Conservation (phyloP, 2,329 filamentous ascomycete species). For the Colletotrichum coccodes region DNA sequence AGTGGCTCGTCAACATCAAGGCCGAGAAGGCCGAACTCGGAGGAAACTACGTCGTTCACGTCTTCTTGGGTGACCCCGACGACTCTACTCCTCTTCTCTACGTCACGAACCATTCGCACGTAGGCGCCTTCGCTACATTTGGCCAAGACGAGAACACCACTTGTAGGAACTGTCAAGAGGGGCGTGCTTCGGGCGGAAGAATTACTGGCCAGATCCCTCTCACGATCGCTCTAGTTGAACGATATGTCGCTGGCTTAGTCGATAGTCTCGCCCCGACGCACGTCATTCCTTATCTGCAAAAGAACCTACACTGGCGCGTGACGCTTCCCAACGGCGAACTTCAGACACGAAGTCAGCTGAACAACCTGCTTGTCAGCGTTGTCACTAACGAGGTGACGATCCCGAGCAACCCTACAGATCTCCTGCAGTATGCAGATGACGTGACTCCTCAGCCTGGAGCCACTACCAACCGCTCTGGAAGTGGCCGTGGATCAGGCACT, state of each 20-base stretch:
- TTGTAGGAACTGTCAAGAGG: slow-evolving; percentile 38
- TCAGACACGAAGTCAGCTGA: neutral
- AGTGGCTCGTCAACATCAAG: slow-evolving; percentile 67
- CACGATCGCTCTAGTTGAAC: slow-evolving; percentile 41
- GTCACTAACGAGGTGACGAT: slow-evolving; percentile 23
- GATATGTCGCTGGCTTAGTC: slow-evolving; percentile 37
- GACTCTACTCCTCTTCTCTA: slow-evolving; percentile 55
- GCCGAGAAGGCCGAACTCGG: slow-evolving; percentile 59
- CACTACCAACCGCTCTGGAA: slow-evolving; percentile 18
- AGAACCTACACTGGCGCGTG: slow-evolving; percentile 39
- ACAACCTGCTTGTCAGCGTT: slow-evolving; percentile 18
- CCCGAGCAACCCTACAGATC: slow-evolving; percentile 1
- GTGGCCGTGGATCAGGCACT: slow-evolving; percentile 15
- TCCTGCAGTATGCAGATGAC: slow-evolving; percentile 11
- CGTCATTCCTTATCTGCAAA: slow-evolving; percentile 40
- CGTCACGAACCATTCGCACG: slow-evolving; percentile 53
- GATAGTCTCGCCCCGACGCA: slow-evolving; percentile 35
- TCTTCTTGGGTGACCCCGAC: slow-evolving; percentile 59
- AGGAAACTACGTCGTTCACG: slow-evolving; percentile 63
- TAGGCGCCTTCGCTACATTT: slow-evolving; percentile 56
- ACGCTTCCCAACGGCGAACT: slow-evolving; percentile 36
- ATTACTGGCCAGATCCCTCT: slow-evolving; percentile 42
- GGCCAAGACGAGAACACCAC: slow-evolving; percentile 40
- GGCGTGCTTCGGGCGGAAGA: slow-evolving; percentile 25
- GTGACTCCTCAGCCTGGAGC: slow-evolving; percentile 10